A percentile compares a stretch with the other conserved stretches of the same genome.
These are phyloP conservation scores for Puccinia brachypodii DNA, from an alignment of 1,284 basidiomycete species.

Conservation along the genomic window DNA sequence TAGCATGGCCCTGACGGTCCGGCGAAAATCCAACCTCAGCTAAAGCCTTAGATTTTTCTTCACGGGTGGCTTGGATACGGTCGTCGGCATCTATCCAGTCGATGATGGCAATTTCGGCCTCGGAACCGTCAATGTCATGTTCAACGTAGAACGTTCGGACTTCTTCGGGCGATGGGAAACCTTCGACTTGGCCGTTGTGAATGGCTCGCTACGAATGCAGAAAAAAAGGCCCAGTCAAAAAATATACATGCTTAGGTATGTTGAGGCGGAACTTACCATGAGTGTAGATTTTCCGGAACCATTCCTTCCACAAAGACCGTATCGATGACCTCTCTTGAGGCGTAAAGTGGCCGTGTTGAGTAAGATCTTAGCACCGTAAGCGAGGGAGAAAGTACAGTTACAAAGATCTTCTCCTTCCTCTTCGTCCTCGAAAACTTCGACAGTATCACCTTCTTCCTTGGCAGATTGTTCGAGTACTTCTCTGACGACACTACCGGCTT, in stretches of 20 bases:
- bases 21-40: conserved; percentile 87
- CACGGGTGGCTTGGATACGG: conserved; percentile 72
- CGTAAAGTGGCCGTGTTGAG: conserved; percentile 94
- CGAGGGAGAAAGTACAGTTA: conserved; percentile 96
- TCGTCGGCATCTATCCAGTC: conserved; percentile 83
- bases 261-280: conserved; percentile 76
- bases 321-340: conserved; percentile 97
- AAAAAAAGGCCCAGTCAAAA: conserved; percentile 60
- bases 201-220: conserved; percentile 52
- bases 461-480: conserved; percentile 89
- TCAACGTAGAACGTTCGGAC: conserved; percentile 99
- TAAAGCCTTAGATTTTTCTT: conserved; percentile 76
- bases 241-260: conserved; percentile 58
- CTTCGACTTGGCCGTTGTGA: conserved; percentile 78
- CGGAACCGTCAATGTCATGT: conserved; percentile 95
- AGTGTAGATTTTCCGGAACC: conserved; percentile 98
- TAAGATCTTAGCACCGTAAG: conserved; percentile 97
- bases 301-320: conserved; percentile 96
- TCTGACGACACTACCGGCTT: conserved; percentile 69
- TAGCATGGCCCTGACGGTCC: conserved; percentile 78
- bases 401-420: conserved; percentile 97
- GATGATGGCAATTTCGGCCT: conserved; percentile 85
- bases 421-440: conserved; percentile 75
- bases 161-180: conserved; percentile 91
- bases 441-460: conserved; percentile 71